A percentile compares a stretch with the other conserved stretches of the same genome.
These are phyloP conservation scores for Aspergillus eucalypticola DNA, from an alignment of 2,329 filamentous ascomycete species.

Conservation along the genomic window DNA sequence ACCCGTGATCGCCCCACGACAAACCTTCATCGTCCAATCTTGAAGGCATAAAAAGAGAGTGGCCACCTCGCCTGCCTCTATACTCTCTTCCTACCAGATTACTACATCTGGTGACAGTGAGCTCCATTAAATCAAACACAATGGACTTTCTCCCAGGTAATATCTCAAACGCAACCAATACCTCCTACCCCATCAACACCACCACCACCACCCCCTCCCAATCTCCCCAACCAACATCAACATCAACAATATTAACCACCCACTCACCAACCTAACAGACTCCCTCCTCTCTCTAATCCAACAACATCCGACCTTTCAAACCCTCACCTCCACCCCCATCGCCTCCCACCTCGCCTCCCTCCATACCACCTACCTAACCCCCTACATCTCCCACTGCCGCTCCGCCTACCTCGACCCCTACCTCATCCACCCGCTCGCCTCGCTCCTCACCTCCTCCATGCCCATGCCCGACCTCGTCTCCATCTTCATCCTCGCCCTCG, in stretches of 20 bases:
- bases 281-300: slow-evolving; percentile 18
- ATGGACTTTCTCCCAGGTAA: slow-evolving; percentile 22
- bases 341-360: slow-evolving; percentile 15
- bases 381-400: slow-evolving; percentile 13
- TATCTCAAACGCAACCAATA: neutral
- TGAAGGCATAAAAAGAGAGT: neutral
- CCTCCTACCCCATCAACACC: neutral
- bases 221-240: neutral
- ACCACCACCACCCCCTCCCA: neutral
- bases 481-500: slow-evolving; percentile 54
- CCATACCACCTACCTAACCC: slow-evolving; percentile 15
- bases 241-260: neutral
- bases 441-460: slow-evolving; percentile 35
- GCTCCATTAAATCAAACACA: neutral
- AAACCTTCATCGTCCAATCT: neutral
- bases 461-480: slow-evolving; percentile 41
- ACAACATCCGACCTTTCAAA: slow-evolving; percentile 18
- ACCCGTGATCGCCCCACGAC: neutral
- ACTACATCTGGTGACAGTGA: neutral
- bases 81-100: neutral
- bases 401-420: slow-evolving; percentile 20
- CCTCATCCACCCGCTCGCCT: slow-evolving; percentile 32
- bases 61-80: neutral
- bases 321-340: slow-evolving; percentile 18
- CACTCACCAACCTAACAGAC: slow-evolving; percentile 5